Conservation (phyloP, 768 basidiomycete genomes). For the Termitomyces titanicus region DNA sequence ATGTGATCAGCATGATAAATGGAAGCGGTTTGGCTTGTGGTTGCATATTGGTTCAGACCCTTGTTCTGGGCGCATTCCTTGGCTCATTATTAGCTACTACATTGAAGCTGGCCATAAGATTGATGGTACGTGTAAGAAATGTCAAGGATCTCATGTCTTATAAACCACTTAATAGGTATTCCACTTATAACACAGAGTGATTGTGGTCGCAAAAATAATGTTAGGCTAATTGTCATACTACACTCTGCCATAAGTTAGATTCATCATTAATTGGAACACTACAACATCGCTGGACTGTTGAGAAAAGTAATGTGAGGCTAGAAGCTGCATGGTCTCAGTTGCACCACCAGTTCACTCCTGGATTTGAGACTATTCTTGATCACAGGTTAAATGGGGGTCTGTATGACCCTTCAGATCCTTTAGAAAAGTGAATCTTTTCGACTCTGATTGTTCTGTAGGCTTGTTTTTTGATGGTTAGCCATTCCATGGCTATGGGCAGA, state of each 20-base stretch:
- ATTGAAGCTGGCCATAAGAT: background rate
- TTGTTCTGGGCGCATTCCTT: conserved; percentile 20
- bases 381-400: conserved; percentile 21
- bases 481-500: conserved; percentile 35
- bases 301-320: conserved; percentile 32
- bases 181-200: conserved; percentile 35
- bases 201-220: conserved; percentile 30
- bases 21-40: conserved; percentile 33
- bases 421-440: conserved; percentile 10
- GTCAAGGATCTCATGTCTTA: background rate
- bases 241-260: conserved; percentile 29
- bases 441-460: conserved; percentile 7
- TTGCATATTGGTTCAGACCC: conserved; percentile 20
- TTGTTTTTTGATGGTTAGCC: conserved; percentile 32
- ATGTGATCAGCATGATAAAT: conserved; percentile 47
- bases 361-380: conserved; percentile 34
- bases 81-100: conserved; percentile 13
- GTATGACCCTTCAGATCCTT: conserved; percentile 23
- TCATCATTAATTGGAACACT: conserved; percentile 25
- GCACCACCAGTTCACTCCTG: conserved; percentile 26
- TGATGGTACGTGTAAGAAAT: background rate
- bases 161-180: conserved; percentile 14
- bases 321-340: conserved; percentile 37
- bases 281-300: conserved; percentile 33
- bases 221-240: conserved; percentile 34